phyloP scores from a whole-genome alignment of 1,284 basidiomycete species.

The Fomitopsis pinicola region DNA sequence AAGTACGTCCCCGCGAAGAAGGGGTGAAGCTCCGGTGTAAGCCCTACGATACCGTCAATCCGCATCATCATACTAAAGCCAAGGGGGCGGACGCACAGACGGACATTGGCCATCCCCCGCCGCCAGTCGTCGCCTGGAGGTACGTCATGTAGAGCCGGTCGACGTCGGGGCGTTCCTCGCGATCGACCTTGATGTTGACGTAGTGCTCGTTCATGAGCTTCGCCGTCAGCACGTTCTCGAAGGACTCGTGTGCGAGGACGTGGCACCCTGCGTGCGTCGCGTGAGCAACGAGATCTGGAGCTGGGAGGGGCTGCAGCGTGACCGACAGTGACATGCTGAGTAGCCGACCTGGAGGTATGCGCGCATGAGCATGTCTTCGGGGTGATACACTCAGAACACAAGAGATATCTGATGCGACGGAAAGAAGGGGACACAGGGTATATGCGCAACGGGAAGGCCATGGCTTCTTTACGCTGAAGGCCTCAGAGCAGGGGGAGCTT shows the following conservation, averaged over 20 bases:
- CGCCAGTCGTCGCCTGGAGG: conserved; percentile 37
- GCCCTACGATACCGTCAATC: conserved; percentile 14
- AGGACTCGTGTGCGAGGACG: conserved; percentile 35
- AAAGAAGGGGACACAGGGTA: background rate
- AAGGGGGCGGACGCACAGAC: conserved; percentile 22
- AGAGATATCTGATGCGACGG: background rate
- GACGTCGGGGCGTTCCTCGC: conserved; percentile 43
- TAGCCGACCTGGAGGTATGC: conserved; percentile 32
- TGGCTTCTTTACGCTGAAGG: no score
- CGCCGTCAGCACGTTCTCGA: conserved; percentile 36
- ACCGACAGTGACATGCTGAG: conserved; percentile 30
- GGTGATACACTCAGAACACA: no score
- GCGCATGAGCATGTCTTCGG: background rate
- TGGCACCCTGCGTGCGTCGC: conserved; percentile 21
- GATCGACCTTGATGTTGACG: conserved; percentile 42
- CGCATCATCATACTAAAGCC: background rate
- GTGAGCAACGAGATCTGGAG: background rate
- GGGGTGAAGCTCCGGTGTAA: conserved; percentile 38
- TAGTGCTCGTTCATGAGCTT: conserved; percentile 40
- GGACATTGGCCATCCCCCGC: conserved; percentile 44
- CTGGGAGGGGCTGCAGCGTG: conserved; percentile 11
- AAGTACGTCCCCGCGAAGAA: conserved; percentile 45
- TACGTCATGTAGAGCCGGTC: conserved; percentile 44
- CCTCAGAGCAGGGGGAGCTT: no score
- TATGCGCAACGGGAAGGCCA: no score